Percentiles rank a stretch among this genome's conserved stretches.
These are phyloP conservation scores for Candolleomyces eurysporus DNA, from an alignment of 768 basidiomycete genomes.

Conservation along the genomic window DNA sequence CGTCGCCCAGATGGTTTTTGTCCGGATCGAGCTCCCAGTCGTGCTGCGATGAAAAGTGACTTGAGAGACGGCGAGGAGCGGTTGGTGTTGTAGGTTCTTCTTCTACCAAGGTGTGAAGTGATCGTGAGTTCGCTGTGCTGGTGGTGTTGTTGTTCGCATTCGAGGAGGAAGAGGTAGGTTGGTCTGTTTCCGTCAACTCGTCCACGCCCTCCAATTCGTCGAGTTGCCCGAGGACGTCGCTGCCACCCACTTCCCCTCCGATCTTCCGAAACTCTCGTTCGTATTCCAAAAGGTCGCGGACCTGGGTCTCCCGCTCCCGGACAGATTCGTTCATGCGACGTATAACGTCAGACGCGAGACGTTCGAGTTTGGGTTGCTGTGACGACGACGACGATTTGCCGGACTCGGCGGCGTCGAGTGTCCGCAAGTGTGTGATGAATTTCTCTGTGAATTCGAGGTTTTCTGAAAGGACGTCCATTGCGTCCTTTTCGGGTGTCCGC, in stretches of 20 bases:
- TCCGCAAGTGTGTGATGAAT: constrained; percentile 71
- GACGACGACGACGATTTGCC: constrained; percentile 24
- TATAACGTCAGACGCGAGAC: constrained; percentile 72
- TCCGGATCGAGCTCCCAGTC: constrained; percentile 68
- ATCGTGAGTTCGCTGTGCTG: constrained; percentile 22
- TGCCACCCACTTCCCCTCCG: constrained; percentile 73
- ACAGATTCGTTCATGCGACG: constrained; percentile 72
- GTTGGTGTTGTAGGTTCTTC: constrained; percentile 32
- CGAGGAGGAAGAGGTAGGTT: constrained; percentile 20
- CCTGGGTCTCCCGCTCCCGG: constrained; percentile 77
- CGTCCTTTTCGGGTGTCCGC: constrained; percentile 47
- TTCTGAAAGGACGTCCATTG: constrained; percentile 70
- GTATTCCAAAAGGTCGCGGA: constrained; percentile 72
- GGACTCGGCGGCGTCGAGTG: constrained; percentile 55
- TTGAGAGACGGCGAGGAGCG: constrained; percentile 19
- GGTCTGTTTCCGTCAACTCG: constrained; percentile 38
- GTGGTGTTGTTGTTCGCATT: constrained; percentile 23
- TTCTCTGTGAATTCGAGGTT: constrained; percentile 76
- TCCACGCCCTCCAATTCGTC: constrained; percentile 56
- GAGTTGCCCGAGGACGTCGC: constrained; percentile 65
- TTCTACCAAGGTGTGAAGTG: constrained; percentile 25
- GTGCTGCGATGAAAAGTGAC: constrained; percentile 19
- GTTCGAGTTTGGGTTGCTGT: constrained; percentile 55
- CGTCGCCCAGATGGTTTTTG: constrained; percentile 43
- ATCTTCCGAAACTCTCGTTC: constrained; percentile 81